phyloP scores from a whole-genome alignment of 257 asterid genomes.

The Solanum corneliomulleri region DNA sequence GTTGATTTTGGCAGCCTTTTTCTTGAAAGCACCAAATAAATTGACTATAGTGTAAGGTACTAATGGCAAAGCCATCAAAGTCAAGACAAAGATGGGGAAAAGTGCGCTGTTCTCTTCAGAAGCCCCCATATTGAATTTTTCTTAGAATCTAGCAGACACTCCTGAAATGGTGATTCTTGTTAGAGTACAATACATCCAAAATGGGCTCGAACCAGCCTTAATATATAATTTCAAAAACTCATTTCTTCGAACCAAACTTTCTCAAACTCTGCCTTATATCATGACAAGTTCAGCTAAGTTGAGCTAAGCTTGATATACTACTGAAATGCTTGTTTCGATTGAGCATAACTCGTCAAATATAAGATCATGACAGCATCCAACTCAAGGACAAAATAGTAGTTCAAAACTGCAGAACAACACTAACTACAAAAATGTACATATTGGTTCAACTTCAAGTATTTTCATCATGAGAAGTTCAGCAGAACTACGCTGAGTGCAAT shows the following conservation, averaged over 20 bases:
- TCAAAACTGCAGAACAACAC: neutral
- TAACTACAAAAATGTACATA: neutral
- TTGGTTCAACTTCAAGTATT: neutral
- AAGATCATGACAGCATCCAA: neutral
- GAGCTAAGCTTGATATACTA: neutral
- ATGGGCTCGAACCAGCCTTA: neutral
- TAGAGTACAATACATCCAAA: neutral
- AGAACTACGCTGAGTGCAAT: neutral
- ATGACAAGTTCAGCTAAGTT: neutral
- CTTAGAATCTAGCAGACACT: neutral
- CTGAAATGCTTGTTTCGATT: neutral
- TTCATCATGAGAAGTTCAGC: neutral
- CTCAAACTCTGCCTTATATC: neutral
- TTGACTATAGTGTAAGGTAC: constrained; percentile 87
- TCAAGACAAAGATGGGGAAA: constrained; percentile 89
- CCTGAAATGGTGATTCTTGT: neutral
- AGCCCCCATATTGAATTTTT: constrained; percentile 46
- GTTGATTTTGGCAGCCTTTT: constrained; percentile 48
- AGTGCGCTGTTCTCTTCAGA: constrained; percentile 86
- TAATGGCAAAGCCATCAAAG: constrained; percentile 86
- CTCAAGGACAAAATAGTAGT: neutral
- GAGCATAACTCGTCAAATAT: neutral
- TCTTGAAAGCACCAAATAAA: constrained; percentile 46
- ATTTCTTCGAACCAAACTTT: neutral
- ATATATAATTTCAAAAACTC: neutral